Evolutionary conservation across 2,329 filamentous ascomycete species (phyloP), one percentile per base, ranked within the genome.

Genomic region (Teratosphaeria pseudoeucalypti): DNA sequence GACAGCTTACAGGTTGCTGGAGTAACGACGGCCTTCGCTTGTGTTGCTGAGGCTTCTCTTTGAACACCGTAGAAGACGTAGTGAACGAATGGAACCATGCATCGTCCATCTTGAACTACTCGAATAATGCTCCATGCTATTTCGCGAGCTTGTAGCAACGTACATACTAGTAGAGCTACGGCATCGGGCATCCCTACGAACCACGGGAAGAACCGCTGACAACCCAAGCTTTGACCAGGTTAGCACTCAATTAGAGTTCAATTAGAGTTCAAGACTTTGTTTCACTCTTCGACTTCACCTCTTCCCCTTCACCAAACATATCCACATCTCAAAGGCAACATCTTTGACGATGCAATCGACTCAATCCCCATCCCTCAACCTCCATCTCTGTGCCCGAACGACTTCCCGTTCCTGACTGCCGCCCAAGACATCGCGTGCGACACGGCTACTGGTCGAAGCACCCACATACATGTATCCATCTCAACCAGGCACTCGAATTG

Each of bases 51-150:
- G 78, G 66, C 55, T 74, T 68, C 49, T 78, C 75, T 77, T 74
- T 66, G 79, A 80, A 76, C 60, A 81, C 76, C 58, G 82, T 75
- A 58, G 87, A 83, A 29, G 87, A 82, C 64, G 89, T 83, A 10
- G 68, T 69, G 70, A 90, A 86, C 71, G 82, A 74, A 67, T 74
- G 89, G 76, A 92, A 90, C 88, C 89, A 92, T 34, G 87, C 85
- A 74, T 92, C 89, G 74, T 92, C 89, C 72, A 74, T 74, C 32
- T 26, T 57, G 12, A 37, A 53, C 47, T 16, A 9, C 39, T 19
- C 12, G 6, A 49, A 19, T 7, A 49, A 19, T 2, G n/a, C 43
- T 49, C n/a, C 19, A 23, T 19, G n/a, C 43, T 19, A 4, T 19
- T 23, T 6, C 6, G 43, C n/a, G 16, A 19, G 23, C 19, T 49